Conservation (phyloP, 805 yeast species). For the Candida odintsovae region DNA sequence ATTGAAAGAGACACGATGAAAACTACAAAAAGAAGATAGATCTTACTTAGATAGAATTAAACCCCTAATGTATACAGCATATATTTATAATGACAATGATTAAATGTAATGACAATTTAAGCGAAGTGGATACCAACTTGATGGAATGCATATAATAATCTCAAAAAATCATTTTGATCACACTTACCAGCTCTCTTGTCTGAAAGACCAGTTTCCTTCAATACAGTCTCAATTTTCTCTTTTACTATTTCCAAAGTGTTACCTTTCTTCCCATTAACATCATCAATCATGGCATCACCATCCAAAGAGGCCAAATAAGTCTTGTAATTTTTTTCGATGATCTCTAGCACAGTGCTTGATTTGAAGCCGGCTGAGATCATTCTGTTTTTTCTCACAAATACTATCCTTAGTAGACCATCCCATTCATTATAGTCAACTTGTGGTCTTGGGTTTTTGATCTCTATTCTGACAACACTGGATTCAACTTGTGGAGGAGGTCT, state of each 20-base stretch:
- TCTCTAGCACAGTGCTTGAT: constrained; percentile 69
- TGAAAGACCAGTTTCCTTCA: constrained; percentile 71
- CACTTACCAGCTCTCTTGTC: constrained; percentile 90
- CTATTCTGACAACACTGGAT: constrained; percentile 91
- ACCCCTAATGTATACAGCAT: not conserved
- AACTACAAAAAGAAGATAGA: constrained; percentile 44
- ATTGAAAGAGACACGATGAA: constrained; percentile 62
- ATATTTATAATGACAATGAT: not conserved
- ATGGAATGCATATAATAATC: constrained; percentile 84
- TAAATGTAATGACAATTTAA: constrained; percentile 22
- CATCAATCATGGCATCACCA: constrained; percentile 33
- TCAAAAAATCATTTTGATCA: constrained; percentile 91
- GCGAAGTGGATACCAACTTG: constrained; percentile 97
- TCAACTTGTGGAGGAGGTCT: constrained; percentile 99
- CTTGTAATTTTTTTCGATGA: constrained; percentile 83
- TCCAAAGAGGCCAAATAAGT: constrained; percentile 57
- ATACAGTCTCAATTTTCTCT: constrained; percentile 64
- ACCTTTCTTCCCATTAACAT: constrained; percentile 33
- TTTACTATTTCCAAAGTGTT: constrained; percentile 44
- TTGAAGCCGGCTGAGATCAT: constrained; percentile 92
- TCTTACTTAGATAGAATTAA: too few relatives aligned
- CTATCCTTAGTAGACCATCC: constrained; percentile 92
- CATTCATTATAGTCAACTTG: constrained; percentile 89
- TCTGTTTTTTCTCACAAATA: constrained; percentile 89
- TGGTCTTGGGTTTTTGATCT: constrained; percentile 91